Conservation (phyloP, 2,329 filamentous ascomycete genomes). For the Cladophialophora carrionii region DNA sequence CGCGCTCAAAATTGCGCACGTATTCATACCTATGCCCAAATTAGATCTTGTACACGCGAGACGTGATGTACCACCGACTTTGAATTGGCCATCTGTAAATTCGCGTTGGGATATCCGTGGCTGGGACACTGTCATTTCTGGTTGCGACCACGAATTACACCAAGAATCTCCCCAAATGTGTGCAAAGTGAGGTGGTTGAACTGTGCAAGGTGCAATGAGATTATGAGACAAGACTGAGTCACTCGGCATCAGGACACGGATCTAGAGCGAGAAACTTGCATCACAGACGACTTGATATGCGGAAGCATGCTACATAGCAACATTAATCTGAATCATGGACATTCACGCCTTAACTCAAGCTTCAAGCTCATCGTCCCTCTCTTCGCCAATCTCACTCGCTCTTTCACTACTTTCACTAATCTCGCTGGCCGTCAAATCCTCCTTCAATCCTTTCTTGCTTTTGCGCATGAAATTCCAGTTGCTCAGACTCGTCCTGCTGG, state of each 20-base stretch:
- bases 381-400: slow-evolving; percentile 49
- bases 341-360: slow-evolving; percentile 14
- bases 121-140: not conserved
- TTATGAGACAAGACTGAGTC: not conserved
- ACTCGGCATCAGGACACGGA: not conserved
- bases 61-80: slow-evolving; percentile 39
- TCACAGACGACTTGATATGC: not conserved
- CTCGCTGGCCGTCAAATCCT: slow-evolving; percentile 38
- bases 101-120: not conserved
- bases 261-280: not conserved
- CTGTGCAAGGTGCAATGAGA: not conserved
- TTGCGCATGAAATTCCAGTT: slow-evolving; percentile 53
- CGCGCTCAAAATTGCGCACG: slow-evolving; percentile 84
- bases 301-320: not conserved
- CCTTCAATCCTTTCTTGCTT: slow-evolving; percentile 37
- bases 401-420: slow-evolving; percentile 50
- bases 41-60: not conserved
- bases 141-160: not conserved
- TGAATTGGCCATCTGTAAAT: slow-evolving; percentile 44
- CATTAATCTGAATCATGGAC: not conserved
- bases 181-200: not conserved
- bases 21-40: slow-evolving; percentile 76
- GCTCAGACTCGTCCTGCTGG: slow-evolving; percentile 50
- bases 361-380: slow-evolving; percentile 47
- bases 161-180: no score